These are phyloP conservation scores for Rhizopogon vesiculosus DNA, from an alignment of 768 basidiomycete genomes.

Conservation along the genomic window DNA sequence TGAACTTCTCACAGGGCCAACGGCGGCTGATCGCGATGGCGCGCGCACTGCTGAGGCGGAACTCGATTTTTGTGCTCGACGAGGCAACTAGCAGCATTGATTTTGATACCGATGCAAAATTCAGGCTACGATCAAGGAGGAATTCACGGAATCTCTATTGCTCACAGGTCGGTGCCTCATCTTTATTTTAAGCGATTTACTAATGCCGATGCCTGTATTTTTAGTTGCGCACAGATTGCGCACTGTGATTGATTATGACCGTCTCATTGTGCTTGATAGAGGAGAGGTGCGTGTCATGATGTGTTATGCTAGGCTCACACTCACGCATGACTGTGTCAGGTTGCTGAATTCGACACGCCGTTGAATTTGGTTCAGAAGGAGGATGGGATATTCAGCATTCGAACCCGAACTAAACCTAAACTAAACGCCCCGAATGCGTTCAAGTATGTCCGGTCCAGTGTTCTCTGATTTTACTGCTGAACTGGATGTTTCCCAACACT, in stretches of 20 bases:
- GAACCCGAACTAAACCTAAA: too few species aligned
- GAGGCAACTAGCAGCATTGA: conserved; percentile 86
- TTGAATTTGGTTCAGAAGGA: too few species aligned
- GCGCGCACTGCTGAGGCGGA: conserved; percentile 67
- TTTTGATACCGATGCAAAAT: conserved; percentile 90
- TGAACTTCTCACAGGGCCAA: conserved; percentile 92
- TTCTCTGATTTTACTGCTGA: too few species aligned
- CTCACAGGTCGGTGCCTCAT: conserved; percentile 52
- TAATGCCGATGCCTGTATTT: conserved; percentile 3
- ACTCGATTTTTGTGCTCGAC: conserved; percentile 74
- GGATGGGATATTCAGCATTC: too few species aligned
- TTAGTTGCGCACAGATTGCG: conserved; percentile 64
- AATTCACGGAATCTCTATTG: conserved; percentile 72
- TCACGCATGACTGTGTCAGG: conserved; percentile 12
- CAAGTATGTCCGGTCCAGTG: too few species aligned
- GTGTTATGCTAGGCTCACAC: conserved; percentile 14
- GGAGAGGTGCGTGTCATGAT: conserved; percentile 19
- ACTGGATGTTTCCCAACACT: too few species aligned
- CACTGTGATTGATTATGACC: conserved; percentile 82
- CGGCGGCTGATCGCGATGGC: conserved; percentile 86
- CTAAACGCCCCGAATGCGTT: too few species aligned
- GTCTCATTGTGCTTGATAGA: conserved; percentile 70
- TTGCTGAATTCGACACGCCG: conserved; percentile 71
- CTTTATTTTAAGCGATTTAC: not conserved
- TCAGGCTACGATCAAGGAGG: conserved; percentile 80